phyloP scores from a whole-genome alignment of 441 rosid species.

The Viola pubescens region DNA sequence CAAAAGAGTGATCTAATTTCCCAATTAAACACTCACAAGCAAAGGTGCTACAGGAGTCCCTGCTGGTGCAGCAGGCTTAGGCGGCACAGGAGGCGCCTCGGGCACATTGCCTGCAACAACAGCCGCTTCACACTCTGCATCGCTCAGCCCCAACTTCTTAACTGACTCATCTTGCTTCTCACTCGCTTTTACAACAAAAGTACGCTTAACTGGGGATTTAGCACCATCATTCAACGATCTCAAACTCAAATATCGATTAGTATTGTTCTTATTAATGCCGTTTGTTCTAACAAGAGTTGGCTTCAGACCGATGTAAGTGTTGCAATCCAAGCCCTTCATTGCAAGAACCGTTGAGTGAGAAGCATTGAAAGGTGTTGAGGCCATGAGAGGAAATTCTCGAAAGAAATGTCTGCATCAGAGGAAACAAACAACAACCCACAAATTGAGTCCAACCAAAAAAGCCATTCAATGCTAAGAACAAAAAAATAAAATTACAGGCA shows the following conservation, averaged over 20 bases:
- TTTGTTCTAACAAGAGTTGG: neutral
- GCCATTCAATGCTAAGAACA: neutral
- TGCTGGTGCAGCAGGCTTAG: conserved; percentile 65
- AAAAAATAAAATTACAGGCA: neutral
- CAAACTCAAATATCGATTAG: neutral
- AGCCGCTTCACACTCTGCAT: conserved; percentile 84
- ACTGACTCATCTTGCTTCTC: conserved; percentile 34
- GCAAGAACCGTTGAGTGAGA: conserved; percentile 12
- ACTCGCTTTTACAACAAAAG: conserved; percentile 40
- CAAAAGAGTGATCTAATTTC: neutral
- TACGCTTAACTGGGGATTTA: conserved; percentile 19
- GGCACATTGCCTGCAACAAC: conserved; percentile 78
- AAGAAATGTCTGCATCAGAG: neutral
- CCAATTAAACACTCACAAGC: conserved; percentile 42
- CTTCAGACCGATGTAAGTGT: conserved; percentile 14
- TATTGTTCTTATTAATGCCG: neutral
- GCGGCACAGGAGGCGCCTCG: conserved; percentile 77
- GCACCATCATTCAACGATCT: conserved; percentile 15
- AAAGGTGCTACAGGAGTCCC: conserved; percentile 73
- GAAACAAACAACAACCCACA: neutral
- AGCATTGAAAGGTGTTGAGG: conserved; percentile 17
- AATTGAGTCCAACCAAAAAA: neutral
- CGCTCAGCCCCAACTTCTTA: conserved; percentile 56
- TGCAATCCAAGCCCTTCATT: conserved; percentile 18
- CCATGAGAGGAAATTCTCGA: conserved; percentile 10